Conservation (phyloP, 176 grass and related monocot species). For the Raddia guianensis region DNA sequence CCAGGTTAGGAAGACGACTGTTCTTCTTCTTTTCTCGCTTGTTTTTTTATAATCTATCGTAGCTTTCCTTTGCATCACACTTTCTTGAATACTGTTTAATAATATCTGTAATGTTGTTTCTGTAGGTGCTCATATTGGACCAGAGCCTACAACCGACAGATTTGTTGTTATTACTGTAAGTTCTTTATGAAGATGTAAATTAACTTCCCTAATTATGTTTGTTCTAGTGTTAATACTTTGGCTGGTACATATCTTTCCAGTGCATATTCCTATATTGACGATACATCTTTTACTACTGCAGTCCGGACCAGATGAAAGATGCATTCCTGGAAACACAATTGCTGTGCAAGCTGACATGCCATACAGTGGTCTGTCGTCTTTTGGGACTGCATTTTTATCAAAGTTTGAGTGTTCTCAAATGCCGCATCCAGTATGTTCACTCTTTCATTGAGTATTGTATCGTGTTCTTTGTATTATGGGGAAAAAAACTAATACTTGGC, state of each 20-base stretch:
- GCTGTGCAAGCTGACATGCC: constrained; percentile 90
- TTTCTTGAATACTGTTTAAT: neutral
- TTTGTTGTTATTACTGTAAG: constrained; percentile 83
- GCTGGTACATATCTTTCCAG: neutral
- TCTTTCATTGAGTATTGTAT: neutral
- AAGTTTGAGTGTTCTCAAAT: constrained; percentile 95
- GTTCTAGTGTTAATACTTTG: neutral
- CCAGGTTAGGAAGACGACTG: constrained; percentile 57
- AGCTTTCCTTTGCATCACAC: neutral
- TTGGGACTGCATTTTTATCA: constrained; percentile 77
- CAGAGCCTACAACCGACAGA: constrained; percentile 91
- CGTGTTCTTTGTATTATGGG: neutral
- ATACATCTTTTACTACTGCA: constrained; percentile 33
- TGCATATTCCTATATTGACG: neutral
- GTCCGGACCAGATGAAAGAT: constrained; percentile 86
- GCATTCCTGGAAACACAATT: constrained; percentile 85
- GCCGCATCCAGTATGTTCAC: constrained; percentile 66
- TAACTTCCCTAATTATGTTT: neutral
- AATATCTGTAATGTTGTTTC: neutral
- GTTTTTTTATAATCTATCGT: neutral
- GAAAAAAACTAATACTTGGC: neutral
- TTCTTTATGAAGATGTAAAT: constrained; percentile 16
- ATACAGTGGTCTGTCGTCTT: constrained; percentile 72
- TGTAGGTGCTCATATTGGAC: constrained; percentile 87
- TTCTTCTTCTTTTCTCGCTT: neutral